Conservation (phyloP, 768 basidiomycete genomes). For the Lactifluus pinguis region DNA sequence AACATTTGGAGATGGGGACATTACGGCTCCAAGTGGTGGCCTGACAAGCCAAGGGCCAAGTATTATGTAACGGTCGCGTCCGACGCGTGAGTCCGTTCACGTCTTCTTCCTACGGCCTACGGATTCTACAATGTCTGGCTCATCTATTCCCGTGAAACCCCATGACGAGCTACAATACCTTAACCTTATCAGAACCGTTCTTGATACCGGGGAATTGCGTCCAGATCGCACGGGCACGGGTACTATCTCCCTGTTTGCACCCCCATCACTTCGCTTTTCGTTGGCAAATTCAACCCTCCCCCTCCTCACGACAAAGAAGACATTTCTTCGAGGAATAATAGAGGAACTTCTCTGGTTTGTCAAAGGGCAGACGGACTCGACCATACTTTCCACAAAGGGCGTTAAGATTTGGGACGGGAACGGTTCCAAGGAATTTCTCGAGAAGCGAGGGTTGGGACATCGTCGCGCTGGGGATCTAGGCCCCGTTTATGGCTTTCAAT, state of each 20-base stretch:
- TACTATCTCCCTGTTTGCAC: slow-evolving; percentile 87
- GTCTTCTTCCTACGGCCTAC: background rate
- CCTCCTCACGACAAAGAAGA: slow-evolving; percentile 90
- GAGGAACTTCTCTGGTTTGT: slow-evolving; percentile 97
- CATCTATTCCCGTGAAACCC: background rate
- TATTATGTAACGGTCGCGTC: slow-evolving; percentile 17
- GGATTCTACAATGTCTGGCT: background rate
- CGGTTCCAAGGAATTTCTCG: slow-evolving; percentile 79
- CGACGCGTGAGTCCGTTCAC: background rate
- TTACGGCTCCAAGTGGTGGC: background rate
- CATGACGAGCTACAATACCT: slow-evolving; percentile 93
- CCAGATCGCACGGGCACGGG: slow-evolving; percentile 94
- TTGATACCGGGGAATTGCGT: slow-evolving; percentile 66
- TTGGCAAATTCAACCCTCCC: slow-evolving; percentile 70
- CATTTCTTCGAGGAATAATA: slow-evolving; percentile 82
- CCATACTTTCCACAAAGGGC: slow-evolving; percentile 64
- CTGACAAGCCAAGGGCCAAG: no score
- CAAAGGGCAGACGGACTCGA: slow-evolving; percentile 74
- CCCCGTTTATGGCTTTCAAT: slow-evolving; percentile 96
- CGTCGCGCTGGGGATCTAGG: slow-evolving; percentile 88
- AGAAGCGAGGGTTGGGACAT: slow-evolving; percentile 74
- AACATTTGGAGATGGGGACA: slow-evolving; percentile 18
- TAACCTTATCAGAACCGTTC: slow-evolving; percentile 64
- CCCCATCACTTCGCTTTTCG: slow-evolving; percentile 82
- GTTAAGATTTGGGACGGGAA: slow-evolving; percentile 99